Percentiles rank a stretch among this genome's conserved stretches.
phyloP scores from a whole-genome alignment of 2,329 filamentous ascomycete species.

The Fusarium dimerum region DNA sequence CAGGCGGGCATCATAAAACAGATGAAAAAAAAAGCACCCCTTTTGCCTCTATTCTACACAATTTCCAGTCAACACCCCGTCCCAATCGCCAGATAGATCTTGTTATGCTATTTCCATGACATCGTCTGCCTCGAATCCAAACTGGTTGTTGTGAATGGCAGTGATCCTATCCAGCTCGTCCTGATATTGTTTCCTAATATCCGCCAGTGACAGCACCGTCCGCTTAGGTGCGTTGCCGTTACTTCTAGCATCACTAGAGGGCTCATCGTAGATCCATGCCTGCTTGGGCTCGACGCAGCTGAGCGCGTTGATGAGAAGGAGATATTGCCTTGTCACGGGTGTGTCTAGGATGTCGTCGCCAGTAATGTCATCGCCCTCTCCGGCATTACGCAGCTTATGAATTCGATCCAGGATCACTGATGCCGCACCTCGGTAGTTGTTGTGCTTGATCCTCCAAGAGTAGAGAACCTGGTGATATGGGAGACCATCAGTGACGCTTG shows the following conservation, averaged over 20 bases:
- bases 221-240: conserved; percentile 51
- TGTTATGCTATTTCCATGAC: conserved; percentile 53
- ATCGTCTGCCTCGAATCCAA: conserved; percentile 67
- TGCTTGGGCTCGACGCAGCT: conserved; percentile 78
- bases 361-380: conserved; percentile 58
- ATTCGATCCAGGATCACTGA: conserved; percentile 64
- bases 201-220: conserved; percentile 80
- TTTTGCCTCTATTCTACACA: conserved; percentile 25
- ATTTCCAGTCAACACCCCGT: conserved; percentile 6
- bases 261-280: conserved; percentile 71
- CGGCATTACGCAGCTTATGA: conserved; percentile 59
- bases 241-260: conserved; percentile 24
- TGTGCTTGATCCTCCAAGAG: conserved; percentile 80
- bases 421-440: conserved; percentile 81
- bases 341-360: conserved; percentile 62
- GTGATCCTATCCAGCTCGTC: conserved; percentile 85
- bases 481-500: conserved; percentile 67
- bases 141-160: conserved; percentile 85
- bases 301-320: conserved; percentile 91
- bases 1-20: conserved; percentile 2
- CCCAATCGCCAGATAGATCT: conserved; percentile 3
- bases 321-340: conserved; percentile 71
- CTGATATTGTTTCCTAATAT: conserved; percentile 87
- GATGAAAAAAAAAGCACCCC: conserved; percentile 17
- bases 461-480: conserved; percentile 90